Evolutionary conservation across 352 stramenopile species (phyloP).

Genomic region (Aphanomyces astaci): DNA sequence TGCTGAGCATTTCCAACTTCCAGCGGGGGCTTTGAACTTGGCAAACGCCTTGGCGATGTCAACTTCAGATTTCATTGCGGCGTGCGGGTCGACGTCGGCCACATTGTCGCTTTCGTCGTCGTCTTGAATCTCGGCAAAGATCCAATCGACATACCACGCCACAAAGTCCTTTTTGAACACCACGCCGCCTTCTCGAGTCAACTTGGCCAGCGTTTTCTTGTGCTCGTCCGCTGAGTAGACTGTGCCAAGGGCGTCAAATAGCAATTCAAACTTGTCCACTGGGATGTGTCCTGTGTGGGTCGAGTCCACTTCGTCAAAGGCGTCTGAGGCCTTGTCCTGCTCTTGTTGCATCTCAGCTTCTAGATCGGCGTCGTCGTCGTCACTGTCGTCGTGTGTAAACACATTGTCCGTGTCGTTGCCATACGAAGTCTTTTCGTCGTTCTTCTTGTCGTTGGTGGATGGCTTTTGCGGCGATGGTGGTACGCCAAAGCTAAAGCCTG

Average conservation of each 20-base stretch:
- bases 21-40: constrained; percentile 35
- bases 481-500: too few species aligned
- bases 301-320: constrained; percentile 30
- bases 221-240: constrained; percentile 58
- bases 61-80: constrained; percentile 41
- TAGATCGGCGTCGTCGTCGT: constrained; percentile 48
- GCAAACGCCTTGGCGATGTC: constrained; percentile 41
- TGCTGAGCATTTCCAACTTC: not conserved
- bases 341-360: constrained; percentile 59
- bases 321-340: constrained; percentile 38
- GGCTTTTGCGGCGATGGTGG: too few species aligned
- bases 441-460: too few species aligned
- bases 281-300: not conserved
- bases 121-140: constrained; percentile 44
- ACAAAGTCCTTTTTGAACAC: constrained; percentile 49
- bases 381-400: constrained; percentile 34
- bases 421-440: not conserved
- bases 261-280: constrained; percentile 32
- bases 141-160: constrained; percentile 55
- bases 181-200: constrained; percentile 42
- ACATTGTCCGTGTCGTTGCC: constrained; percentile 34
- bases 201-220: constrained; percentile 29
- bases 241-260: constrained; percentile 52
- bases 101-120: constrained; percentile 30
- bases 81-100: constrained; percentile 1